Evolutionary conservation across 805 yeast species (phyloP), one percentile per base, ranked within the genome.

Genomic region (Lachancea mirantina): DNA sequence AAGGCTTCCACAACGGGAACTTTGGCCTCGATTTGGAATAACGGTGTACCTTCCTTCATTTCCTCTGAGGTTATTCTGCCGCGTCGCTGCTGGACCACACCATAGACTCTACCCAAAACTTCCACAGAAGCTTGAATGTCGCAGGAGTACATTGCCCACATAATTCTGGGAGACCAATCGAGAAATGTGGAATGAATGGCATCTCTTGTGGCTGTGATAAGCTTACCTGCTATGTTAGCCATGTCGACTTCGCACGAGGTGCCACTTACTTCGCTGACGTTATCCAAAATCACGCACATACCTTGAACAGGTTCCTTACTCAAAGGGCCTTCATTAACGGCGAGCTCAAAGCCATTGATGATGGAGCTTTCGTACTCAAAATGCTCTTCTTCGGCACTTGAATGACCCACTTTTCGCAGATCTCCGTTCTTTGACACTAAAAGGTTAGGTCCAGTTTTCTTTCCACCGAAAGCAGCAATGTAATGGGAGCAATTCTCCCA

Each of bases 31-130:
- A 92, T 75, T 18, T 83, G 83, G 67, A 92, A 92, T 48, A 89
- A 87, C 14, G 97, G 96, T 0, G 98, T 92, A 7, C 99, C 99
- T 55, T 92, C 98, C 51, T 92, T 88, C 84, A 92, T 77, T 54
- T 92, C 98, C 58, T 92, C 99, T 4, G 87, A 74, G 2, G 80
- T 70, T 35, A 92, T 83, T 32, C 72, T 63, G 18, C 99, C 99
- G 23, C 83, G 78, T 49, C 96, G 70, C 48, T 76, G 76, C 43
- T 94, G 95, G 15, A 92, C 84, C 13, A 89, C 97, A 0, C 87
- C 92, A 52, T 92, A 92, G 0, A 92, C 97, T 53, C 84, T 85
- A 26, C 99, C 98, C 32, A 92, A 65, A 0, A 85, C 96, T 42
- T 92, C 98, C 0, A 95, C 76, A 2, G 94, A 73, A 0, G 97